A percentile compares a stretch with the other conserved stretches of the same genome.
These are phyloP conservation scores for Calonectria hawksworthii DNA, from an alignment of 2,329 filamentous ascomycete genomes.

Conservation along the genomic window DNA sequence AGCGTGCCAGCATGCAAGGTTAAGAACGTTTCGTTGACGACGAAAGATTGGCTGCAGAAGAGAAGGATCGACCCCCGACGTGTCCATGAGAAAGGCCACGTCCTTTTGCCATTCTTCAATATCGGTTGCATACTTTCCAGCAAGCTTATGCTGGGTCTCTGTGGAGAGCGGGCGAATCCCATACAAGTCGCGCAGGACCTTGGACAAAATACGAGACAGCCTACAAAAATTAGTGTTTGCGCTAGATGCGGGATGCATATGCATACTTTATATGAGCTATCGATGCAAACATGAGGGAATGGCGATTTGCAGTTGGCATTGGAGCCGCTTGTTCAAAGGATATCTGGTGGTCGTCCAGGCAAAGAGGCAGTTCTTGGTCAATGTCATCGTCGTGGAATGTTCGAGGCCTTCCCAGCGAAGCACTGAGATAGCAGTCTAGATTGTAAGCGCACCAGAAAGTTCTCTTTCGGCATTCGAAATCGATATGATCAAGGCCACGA, in stretches of 20 bases:
- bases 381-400: constrained; percentile 76
- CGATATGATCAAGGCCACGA: constrained; percentile 48
- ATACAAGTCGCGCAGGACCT: constrained; percentile 53
- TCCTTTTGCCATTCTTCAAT: constrained; percentile 52
- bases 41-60: constrained; percentile 56
- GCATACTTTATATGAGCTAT: constrained; percentile 52
- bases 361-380: constrained; percentile 70
- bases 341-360: constrained; percentile 68
- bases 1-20: constrained; percentile 59
- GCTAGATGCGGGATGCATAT: too few species aligned
- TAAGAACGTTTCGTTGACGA: constrained; percentile 57
- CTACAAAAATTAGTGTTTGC: constrained; percentile 22
- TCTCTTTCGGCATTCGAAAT: constrained; percentile 55
- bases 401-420: constrained; percentile 71
- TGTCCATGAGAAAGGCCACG: constrained; percentile 54
- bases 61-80: constrained; percentile 51
- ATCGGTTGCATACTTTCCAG: constrained; percentile 47
- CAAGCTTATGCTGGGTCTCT: constrained; percentile 42
- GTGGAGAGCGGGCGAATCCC: constrained; percentile 50
- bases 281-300: constrained; percentile 48
- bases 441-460: constrained; percentile 77
- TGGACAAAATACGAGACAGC: constrained; percentile 50
- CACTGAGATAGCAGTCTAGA: constrained; percentile 74
- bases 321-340: constrained; percentile 1
- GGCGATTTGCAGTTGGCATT: not conserved